Evolutionary conservation across 2,329 filamentous ascomycete genomes (phyloP).

Genomic region (Nemania serpens): DNA sequence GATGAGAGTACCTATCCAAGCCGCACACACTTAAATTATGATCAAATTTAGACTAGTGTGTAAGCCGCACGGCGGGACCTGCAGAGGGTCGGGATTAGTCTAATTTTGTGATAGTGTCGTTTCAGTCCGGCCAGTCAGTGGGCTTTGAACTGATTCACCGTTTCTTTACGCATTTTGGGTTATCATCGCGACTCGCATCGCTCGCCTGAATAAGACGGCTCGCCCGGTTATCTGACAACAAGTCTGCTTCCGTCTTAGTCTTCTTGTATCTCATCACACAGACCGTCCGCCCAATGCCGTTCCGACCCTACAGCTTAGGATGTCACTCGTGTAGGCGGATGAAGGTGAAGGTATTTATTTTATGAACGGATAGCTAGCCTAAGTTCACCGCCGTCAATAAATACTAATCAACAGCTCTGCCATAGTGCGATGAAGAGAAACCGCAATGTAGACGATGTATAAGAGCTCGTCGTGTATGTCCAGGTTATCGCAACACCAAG

Average conservation of each 20-base stretch:
- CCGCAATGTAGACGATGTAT: constrained; percentile 19
- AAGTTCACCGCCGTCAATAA: not conserved
- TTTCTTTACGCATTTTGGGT: constrained; percentile 1
- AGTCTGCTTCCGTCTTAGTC: not conserved
- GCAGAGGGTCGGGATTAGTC: not conserved
- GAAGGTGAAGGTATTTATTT: constrained; percentile 21
- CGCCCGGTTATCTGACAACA: not conserved
- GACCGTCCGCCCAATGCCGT: not conserved
- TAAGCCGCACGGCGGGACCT: not conserved
- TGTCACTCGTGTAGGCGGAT: constrained; percentile 23
- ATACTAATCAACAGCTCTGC: not conserved
- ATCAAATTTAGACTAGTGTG: constrained; percentile 4
- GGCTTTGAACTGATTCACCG: not conserved
- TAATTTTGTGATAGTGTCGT: not conserved
- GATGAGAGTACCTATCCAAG: not conserved
- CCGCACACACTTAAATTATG: not conserved
- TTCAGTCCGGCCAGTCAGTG: not conserved
- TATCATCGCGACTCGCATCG: constrained; percentile 10
- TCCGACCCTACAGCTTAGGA: constrained; percentile 21
- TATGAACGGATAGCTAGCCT: not conserved
- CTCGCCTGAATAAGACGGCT: not conserved
- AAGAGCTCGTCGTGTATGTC: constrained; percentile 18
- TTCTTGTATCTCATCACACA: no score
- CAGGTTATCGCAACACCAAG: constrained; percentile 17
- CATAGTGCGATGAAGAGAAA: constrained; percentile 21